Percentiles rank a stretch among this genome's conserved stretches.
phyloP scores from a whole-genome alignment of 192 early-diverging fungal species.

The Umbelopsis vinacea region DNA sequence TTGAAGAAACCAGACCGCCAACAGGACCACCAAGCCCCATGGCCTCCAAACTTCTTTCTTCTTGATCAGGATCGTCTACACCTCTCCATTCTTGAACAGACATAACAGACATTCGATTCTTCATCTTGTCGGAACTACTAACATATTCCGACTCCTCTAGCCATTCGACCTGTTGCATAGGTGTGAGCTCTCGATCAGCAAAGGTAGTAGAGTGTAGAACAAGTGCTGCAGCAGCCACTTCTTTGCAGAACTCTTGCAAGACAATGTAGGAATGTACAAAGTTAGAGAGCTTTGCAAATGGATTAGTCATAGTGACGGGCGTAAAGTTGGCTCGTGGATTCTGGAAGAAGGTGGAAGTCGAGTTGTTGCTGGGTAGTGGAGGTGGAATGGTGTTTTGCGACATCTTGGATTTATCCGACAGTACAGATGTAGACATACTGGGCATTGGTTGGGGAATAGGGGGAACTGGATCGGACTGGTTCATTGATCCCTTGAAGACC shows the following conservation, averaged over 20 bases:
- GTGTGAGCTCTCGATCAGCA: conserved; percentile 9
- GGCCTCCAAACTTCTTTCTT: conserved; percentile 11
- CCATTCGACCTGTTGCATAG: conserved; percentile 17
- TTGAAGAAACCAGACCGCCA: conserved; percentile 8
- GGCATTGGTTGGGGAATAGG: conserved; percentile 22
- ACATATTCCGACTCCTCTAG: conserved; percentile 17
- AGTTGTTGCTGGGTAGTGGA: conserved; percentile 29
- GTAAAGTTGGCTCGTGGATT: conserved; percentile 37
- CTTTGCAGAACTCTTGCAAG: conserved; percentile 66
- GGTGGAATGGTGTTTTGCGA: conserved; percentile 31
- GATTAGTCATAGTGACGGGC: conserved; percentile 44
- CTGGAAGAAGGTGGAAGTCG: conserved; percentile 40
- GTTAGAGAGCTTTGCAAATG: conserved; percentile 43
- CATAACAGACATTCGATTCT: conserved; percentile 8
- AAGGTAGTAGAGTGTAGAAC: conserved; percentile 49
- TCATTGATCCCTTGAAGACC: conserved; percentile 28
- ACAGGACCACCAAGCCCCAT: conserved; percentile 13
- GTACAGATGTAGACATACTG: neutral
- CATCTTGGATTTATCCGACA: conserved; percentile 21
- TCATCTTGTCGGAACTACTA: conserved; percentile 6
- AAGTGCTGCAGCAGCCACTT: conserved; percentile 59
- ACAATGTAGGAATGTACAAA: conserved; percentile 66
- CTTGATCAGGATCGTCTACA: conserved; percentile 12
- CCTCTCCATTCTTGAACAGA: conserved; percentile 8
- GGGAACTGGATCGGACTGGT: conserved; percentile 26